A percentile compares a stretch with the other conserved stretches of the same genome.
Evolutionary conservation across 768 basidiomycete genomes (phyloP).

Genomic region (Paxillus ammoniavirescens): DNA sequence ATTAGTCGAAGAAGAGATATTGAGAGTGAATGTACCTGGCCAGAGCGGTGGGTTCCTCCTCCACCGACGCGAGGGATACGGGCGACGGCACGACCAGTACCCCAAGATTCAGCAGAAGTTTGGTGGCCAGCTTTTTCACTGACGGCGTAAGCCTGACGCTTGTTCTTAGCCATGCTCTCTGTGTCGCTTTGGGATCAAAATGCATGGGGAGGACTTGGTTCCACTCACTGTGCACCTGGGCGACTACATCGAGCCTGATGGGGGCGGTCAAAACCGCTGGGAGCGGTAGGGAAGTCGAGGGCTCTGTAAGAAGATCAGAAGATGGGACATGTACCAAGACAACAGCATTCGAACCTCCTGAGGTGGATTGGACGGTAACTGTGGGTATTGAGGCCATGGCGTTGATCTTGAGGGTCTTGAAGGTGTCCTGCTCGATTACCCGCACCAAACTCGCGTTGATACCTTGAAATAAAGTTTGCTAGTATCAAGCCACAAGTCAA

Average conservation of each 20-base stretch:
- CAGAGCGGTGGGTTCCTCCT: constrained; percentile 97
- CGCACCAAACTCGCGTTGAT: neutral
- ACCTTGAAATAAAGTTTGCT: constrained; percentile 25
- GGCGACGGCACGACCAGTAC: constrained; percentile 99
- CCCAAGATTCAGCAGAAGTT: constrained; percentile 99
- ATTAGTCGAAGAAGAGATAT: neutral
- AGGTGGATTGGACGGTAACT: constrained; percentile 74
- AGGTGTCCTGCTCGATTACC: constrained; percentile 11
- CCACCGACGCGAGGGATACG: constrained; percentile 99
- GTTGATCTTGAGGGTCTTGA: constrained; percentile 43
- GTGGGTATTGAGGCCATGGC: constrained; percentile 92
- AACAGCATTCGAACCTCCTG: constrained; percentile 56
- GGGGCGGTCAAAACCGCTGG: constrained; percentile 97
- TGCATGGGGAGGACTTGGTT: neutral
- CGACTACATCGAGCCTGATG: constrained; percentile 97
- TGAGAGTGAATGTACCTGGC: constrained; percentile 57
- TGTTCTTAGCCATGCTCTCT: constrained; percentile 99
- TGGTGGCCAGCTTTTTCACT: constrained; percentile 98
- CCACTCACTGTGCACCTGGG: constrained; percentile 97
- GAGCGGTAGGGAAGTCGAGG: constrained; percentile 85
- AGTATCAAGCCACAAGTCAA: constrained; percentile 32
- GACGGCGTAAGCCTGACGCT: constrained; percentile 94
- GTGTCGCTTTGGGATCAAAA: constrained; percentile 7
- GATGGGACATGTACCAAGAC: neutral
- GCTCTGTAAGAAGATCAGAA: constrained; percentile 47